Conservation (phyloP, 1,284 basidiomycete genomes). For the Crocinoboletus sp. region DNA sequence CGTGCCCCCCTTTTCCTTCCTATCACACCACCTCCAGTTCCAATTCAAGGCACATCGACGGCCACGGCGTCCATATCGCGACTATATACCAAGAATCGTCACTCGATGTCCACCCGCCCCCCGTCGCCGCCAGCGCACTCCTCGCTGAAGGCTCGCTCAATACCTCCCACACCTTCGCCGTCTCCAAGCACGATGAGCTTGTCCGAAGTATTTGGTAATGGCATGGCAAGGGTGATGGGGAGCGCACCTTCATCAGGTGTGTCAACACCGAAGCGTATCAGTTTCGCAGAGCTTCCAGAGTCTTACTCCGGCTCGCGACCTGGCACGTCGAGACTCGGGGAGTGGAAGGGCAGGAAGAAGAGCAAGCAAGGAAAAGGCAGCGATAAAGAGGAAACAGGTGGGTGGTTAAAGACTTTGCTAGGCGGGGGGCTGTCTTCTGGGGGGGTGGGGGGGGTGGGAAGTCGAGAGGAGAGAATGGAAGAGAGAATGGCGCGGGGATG, state of each 20-base stretch:
- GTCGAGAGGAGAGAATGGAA: conserved; percentile 46
- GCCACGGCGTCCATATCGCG: conserved; percentile 72
- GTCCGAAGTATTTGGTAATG: conserved; percentile 28
- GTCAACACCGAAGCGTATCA: conserved; percentile 72
- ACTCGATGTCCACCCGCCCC: conserved; percentile 53
- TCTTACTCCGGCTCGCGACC: conserved; percentile 38
- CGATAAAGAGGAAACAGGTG: conserved; percentile 27
- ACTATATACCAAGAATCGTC: conserved; percentile 64
- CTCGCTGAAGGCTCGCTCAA: conserved; percentile 43
- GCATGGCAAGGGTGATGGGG: conserved; percentile 27
- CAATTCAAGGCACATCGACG: conserved; percentile 55
- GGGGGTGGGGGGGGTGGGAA: conserved; percentile 19
- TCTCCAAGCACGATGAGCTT: conserved; percentile 32
- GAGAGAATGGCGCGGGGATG: conserved; percentile 46
- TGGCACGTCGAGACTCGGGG: conserved; percentile 25
- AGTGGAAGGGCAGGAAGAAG: conserved; percentile 27
- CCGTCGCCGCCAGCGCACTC: conserved; percentile 50
- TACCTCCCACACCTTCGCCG: conserved; percentile 30
- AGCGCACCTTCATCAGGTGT: conserved; percentile 26
- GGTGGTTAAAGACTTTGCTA: conserved; percentile 54
- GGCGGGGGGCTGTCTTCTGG: conserved; percentile 28
- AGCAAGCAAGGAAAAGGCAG: conserved; percentile 19
- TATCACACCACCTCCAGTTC: conserved; percentile 45
- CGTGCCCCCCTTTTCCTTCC: conserved; percentile 30
- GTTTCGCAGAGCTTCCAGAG: conserved; percentile 69